Percentiles rank a stretch among this genome's conserved stretches.
Conservation (phyloP, 2,329 filamentous ascomycete genomes). For the Colletotrichum scovillei region DNA sequence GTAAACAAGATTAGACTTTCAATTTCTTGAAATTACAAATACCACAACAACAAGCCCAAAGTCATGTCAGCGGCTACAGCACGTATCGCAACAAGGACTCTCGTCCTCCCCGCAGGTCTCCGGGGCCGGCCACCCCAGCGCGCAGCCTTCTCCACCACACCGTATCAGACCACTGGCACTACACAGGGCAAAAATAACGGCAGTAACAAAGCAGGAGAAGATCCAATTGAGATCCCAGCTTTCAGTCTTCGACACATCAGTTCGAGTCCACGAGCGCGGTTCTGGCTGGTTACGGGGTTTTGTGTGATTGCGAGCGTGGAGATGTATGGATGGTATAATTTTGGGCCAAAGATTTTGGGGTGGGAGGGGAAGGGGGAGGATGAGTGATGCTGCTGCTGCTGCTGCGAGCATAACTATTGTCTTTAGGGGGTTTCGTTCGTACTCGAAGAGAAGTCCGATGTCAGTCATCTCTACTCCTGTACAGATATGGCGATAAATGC, state of each 20-base stretch:
- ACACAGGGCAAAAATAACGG: conserved; percentile 5
- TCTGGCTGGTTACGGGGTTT: conserved; percentile 32
- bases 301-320: conserved; percentile 35
- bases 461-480: too few species aligned
- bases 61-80: conserved; percentile 7
- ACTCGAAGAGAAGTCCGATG: too few species aligned
- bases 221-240: conserved; percentile 32
- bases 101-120: neutral
- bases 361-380: conserved; percentile 13
- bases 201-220: neutral
- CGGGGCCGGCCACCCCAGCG: neutral
- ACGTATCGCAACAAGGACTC: neutral
- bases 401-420: too few species aligned
- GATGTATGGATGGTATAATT: conserved; percentile 37
- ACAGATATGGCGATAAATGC: too few species aligned
- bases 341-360: conserved; percentile 39
- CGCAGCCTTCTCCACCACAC: conserved; percentile 28
- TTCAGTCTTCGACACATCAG: conserved; percentile 39
- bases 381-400: neutral
- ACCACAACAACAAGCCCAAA: neutral
- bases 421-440: too few species aligned
- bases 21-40: too few species aligned
- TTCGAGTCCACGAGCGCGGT: conserved; percentile 38
- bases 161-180: neutral
- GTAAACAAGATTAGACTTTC: neutral